A percentile compares a stretch with the other conserved stretches of the same genome.
phyloP scores from a whole-genome alignment of 2,329 filamentous ascomycete genomes.

The Nemania bipapillata region DNA sequence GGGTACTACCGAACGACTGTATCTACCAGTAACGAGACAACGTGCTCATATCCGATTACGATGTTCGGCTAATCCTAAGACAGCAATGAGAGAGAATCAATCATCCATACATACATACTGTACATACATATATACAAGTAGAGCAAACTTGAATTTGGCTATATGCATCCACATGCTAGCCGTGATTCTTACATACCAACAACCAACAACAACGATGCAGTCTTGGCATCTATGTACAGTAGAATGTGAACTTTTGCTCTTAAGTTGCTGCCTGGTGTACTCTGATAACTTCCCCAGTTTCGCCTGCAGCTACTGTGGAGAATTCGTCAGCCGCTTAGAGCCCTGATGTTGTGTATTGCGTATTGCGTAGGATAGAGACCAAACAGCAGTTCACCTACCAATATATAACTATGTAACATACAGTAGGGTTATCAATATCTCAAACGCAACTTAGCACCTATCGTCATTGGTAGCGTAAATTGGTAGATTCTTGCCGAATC shows the following conservation, averaged over 20 bases:
- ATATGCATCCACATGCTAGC: no score
- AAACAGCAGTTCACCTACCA: constrained; percentile 2
- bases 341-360: background rate
- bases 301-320: constrained; percentile 29
- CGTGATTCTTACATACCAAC: background rate
- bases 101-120: no score
- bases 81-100: background rate
- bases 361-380: no score
- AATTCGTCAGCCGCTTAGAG: constrained; percentile 27
- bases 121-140: no score
- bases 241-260: background rate
- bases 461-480: constrained; percentile 4
- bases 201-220: constrained; percentile 3
- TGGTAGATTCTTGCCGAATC: constrained; percentile 3
- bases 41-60: background rate
- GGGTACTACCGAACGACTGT: no score
- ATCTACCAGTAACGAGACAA: no score
- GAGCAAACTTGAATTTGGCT: background rate
- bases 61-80: background rate
- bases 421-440: no score
- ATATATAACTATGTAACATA: constrained; percentile 1
- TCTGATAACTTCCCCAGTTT: constrained; percentile 20
- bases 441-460: background rate
- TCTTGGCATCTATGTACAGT: background rate
- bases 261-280: constrained; percentile 24